phyloP scores from a whole-genome alignment of 306 rosid genomes.

The Vigna angularis region DNA sequence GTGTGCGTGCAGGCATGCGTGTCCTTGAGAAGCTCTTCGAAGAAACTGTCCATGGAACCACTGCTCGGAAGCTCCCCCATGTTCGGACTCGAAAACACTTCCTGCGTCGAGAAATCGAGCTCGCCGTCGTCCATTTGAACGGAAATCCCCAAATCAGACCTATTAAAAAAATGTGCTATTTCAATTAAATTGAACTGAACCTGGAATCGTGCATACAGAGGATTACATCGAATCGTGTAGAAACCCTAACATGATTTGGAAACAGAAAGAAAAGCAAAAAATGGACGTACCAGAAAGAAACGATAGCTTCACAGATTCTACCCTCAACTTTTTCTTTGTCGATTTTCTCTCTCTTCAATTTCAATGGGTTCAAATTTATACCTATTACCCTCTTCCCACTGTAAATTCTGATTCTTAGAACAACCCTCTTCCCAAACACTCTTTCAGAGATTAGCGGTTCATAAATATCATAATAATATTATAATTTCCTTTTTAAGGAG shows the following conservation, averaged over 20 bases:
- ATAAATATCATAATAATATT: too few relatives aligned
- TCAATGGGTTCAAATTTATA: background rate
- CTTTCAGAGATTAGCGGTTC: too few relatives aligned
- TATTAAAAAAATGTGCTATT: background rate
- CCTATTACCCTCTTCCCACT: too few relatives aligned
- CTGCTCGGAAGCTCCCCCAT: constrained; percentile 70
- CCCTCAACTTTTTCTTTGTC: constrained; percentile 3
- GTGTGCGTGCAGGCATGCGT: constrained; percentile 90
- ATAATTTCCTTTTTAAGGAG: background rate
- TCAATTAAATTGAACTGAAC: background rate
- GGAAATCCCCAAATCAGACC: constrained; percentile 34
- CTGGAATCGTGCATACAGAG: background rate
- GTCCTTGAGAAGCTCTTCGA: constrained; percentile 81
- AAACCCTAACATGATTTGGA: constrained; percentile 47
- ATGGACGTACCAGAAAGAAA: constrained; percentile 47
- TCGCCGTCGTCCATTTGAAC: constrained; percentile 88
- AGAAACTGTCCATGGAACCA: constrained; percentile 88
- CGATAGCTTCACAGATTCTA: constrained; percentile 40
- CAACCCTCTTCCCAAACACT: too few relatives aligned
- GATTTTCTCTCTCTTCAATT: background rate
- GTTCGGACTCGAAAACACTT: constrained; percentile 70
- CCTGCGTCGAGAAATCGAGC: constrained; percentile 79
- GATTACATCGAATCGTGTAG: background rate
- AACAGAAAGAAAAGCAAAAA: background rate
- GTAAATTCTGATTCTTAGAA: too few relatives aligned